A percentile compares a stretch with the other conserved stretches of the same genome.
Conservation (phyloP, 257 asterid genomes). For the Solanum lycopersicoides region DNA sequence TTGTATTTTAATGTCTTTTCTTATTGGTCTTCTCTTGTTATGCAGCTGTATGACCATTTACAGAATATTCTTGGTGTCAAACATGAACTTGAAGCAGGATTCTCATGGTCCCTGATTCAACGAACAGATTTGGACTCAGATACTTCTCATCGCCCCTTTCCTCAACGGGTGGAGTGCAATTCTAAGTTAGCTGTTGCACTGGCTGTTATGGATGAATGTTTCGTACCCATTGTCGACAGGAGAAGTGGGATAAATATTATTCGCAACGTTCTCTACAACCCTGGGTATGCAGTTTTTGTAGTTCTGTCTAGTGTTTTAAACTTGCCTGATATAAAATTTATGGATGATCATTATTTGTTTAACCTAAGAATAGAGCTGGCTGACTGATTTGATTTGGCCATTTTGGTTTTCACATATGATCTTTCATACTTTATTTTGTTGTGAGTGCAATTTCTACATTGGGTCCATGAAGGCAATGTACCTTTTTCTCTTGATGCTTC, state of each 20-base stretch:
- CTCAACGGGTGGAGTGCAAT: conserved; percentile 28
- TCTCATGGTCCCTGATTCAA: conserved; percentile 36
- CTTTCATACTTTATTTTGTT: neutral
- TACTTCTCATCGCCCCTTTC: conserved; percentile 1
- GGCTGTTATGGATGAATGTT: conserved; percentile 92
- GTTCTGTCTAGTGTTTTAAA: neutral
- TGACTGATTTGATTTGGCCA: neutral
- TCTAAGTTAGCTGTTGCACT: conserved; percentile 88
- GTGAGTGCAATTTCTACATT: neutral
- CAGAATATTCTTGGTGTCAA: conserved; percentile 79
- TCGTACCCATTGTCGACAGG: conserved; percentile 80
- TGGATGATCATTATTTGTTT: neutral
- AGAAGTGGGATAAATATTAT: conserved; percentile 79
- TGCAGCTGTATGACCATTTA: conserved; percentile 63
- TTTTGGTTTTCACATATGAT: neutral
- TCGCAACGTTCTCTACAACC: conserved; percentile 4
- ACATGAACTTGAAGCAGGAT: conserved; percentile 16
- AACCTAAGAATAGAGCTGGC: neutral
- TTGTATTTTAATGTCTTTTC: neutral
- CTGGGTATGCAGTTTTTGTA: conserved; percentile 5
- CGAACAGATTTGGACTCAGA: conserved; percentile 58
- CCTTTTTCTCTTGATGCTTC: neutral
- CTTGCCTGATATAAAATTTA: neutral
- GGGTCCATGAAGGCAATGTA: neutral
- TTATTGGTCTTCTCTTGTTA: neutral